These are phyloP conservation scores for Suillus tomentosus DNA, from an alignment of 768 basidiomycete species.

Conservation along the genomic window DNA sequence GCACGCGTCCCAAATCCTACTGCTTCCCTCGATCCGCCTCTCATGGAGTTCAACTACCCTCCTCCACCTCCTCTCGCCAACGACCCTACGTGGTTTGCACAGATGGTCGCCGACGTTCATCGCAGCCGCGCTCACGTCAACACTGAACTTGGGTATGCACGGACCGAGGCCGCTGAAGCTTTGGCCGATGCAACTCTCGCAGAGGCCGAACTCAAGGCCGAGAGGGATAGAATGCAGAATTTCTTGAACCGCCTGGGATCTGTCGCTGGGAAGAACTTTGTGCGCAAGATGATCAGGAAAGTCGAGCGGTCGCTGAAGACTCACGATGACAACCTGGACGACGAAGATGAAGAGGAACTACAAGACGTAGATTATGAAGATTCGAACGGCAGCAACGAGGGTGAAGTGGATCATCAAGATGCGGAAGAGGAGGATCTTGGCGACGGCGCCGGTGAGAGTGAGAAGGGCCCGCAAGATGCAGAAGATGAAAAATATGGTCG, in stretches of 20 bases:
- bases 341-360: slow-evolving; percentile 6
- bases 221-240: slow-evolving; percentile 24
- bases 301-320: slow-evolving; percentile 18
- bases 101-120: slow-evolving; percentile 28
- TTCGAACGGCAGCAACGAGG: slow-evolving; percentile 6
- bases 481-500: neutral
- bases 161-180: slow-evolving; percentile 23
- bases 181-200: slow-evolving; percentile 30
- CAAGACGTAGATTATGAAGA: slow-evolving; percentile 1
- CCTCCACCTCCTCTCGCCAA: slow-evolving; percentile 27
- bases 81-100: slow-evolving; percentile 31
- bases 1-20: neutral
- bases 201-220: slow-evolving; percentile 27
- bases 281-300: slow-evolving; percentile 27
- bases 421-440: neutral
- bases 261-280: slow-evolving; percentile 31
- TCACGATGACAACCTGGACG: neutral
- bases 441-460: neutral
- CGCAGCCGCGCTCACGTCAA: slow-evolving; percentile 29
- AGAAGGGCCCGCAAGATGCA: neutral
- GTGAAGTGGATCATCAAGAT: slow-evolving; percentile 4
- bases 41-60: slow-evolving; percentile 31
- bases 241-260: slow-evolving; percentile 26
- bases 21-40: slow-evolving; percentile 24
- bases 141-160: slow-evolving; percentile 17